A percentile compares a stretch with the other conserved stretches of the same genome.
Conservation (phyloP, 2,329 filamentous ascomycete genomes). For the Penicillium sp. region DNA sequence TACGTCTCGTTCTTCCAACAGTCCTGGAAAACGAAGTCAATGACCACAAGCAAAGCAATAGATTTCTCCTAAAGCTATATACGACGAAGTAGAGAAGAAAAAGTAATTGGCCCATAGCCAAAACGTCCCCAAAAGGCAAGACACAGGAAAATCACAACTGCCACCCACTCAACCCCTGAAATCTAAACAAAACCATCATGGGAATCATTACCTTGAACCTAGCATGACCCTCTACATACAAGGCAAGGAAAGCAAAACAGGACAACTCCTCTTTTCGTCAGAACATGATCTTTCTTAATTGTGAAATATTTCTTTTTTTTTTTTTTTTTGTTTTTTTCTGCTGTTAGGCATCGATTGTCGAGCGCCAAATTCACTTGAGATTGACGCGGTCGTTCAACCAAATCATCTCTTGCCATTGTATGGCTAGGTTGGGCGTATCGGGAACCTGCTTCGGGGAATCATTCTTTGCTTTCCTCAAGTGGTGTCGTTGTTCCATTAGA, state of each 20-base stretch:
- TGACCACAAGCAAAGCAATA: conserved; percentile 6
- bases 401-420: background rate
- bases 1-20: background rate
- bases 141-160: conserved; percentile 1
- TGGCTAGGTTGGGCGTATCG: background rate
- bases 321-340: background rate
- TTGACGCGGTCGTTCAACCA: background rate
- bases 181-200: conserved; percentile 10
- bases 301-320: background rate
- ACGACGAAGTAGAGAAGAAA: conserved; percentile 5
- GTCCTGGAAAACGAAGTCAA: background rate
- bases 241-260: conserved; percentile 2
- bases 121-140: conserved; percentile 4
- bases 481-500: conserved; percentile 65
- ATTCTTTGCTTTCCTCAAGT: conserved; percentile 34
- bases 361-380: background rate
- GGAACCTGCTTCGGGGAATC: background rate
- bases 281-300: background rate
- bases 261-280: conserved; percentile 2
- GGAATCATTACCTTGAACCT: conserved; percentile 8
- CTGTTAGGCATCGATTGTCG: background rate
- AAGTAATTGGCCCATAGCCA: background rate
- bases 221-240: background rate
- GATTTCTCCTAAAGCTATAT: conserved; percentile 13
- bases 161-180: conserved; percentile 3